Conservation (phyloP, 208 protist species). For the Phytomonas francai region DNA sequence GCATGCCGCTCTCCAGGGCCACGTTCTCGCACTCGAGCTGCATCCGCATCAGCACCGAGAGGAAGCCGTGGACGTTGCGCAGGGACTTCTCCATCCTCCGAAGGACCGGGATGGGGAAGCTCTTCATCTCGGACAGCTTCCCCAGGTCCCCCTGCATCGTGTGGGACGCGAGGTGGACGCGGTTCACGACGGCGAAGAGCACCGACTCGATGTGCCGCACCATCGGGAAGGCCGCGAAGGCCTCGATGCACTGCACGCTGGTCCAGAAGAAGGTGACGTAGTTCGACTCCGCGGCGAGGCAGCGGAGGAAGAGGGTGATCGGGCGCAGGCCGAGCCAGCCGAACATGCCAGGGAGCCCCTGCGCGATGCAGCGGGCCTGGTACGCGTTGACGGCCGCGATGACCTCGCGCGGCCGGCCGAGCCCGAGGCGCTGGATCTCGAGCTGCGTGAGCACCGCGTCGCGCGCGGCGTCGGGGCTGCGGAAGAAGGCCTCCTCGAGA, state of each 20-base stretch:
- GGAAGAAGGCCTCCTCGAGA: conserved; percentile 59
- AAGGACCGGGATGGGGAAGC: conserved; percentile 43
- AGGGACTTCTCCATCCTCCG: conserved; percentile 45
- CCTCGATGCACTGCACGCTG: conserved; percentile 79
- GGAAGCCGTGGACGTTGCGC: conserved; percentile 43
- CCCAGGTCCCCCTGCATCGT: conserved; percentile 42
- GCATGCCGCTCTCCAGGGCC: conserved; percentile 54
- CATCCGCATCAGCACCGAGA: conserved; percentile 63
- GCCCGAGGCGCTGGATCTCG: conserved; percentile 50
- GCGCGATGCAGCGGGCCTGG: conserved; percentile 46
- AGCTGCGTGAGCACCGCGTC: conserved; percentile 79
- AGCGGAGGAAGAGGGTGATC: conserved; percentile 62
- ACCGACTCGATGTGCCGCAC: conserved; percentile 57
- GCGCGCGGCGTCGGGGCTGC: conserved; percentile 43
- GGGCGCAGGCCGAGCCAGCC: conserved; percentile 70
- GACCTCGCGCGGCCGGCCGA: conserved; percentile 52
- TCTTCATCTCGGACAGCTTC: conserved; percentile 19
- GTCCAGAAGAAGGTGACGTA: conserved; percentile 87
- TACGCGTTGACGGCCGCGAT: conserved; percentile 64
- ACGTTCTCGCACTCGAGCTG: conserved; percentile 86
- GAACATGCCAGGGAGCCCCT: conserved; percentile 68
- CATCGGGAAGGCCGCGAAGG: conserved; percentile 51
- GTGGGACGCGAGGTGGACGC: conserved; percentile 49
- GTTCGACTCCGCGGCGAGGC: conserved; percentile 75
- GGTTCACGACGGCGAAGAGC: conserved; percentile 63